Base-by-base conservation (phyloP, 139 green algal genomes). In the Tetratostichococcus sp. region DNA sequence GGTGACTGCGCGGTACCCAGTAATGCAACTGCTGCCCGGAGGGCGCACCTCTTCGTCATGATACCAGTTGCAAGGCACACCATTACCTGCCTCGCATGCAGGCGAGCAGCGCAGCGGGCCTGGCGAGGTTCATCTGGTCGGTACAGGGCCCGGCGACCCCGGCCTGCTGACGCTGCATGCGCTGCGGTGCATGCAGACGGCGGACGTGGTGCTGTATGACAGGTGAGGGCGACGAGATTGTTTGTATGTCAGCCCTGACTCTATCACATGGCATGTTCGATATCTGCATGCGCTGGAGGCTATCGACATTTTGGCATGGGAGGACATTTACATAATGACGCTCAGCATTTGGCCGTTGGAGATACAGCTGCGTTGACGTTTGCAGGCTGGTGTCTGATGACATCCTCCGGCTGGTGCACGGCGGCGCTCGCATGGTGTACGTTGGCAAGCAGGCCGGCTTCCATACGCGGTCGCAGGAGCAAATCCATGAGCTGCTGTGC, bases 141-240 rank as follows among this genome's bases (percentile, higher is more conserved):
- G 96, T 32, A 98, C 95, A 0, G 96, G 96, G 1, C 96, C 96
- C 2, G 96, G 96, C 11, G 96, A 99, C 82, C 93, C 94, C 4
- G 90, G 87, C 0, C 85, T 99, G 31, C 87, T 99, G 8, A 99
- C 96, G 1, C 80, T 99, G 66, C 77, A 84, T 5, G 94, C 94
- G 14, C 84, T 92, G 8, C 88, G 90, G 75, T 84, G 98, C 26
- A 95, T 99, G 89, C 89, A 95, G 62, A 87, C 77, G 0, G 96
- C 94, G 26, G 92, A 98, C 78, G 93, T 99, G 1, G 91, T 99
- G 30, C 83, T 99, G 16, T 99, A 98, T 77, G 96, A 99, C 83
- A 88, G 93, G 84, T 87, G 14, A 23, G 75, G 1, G 3, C 5
- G 62, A 25, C n/a, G n/a, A 2, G 8, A 14, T 50, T 50, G 39